phyloP scores from a whole-genome alignment of 176 grass and related monocot species.

The Musa schizocarpa region DNA sequence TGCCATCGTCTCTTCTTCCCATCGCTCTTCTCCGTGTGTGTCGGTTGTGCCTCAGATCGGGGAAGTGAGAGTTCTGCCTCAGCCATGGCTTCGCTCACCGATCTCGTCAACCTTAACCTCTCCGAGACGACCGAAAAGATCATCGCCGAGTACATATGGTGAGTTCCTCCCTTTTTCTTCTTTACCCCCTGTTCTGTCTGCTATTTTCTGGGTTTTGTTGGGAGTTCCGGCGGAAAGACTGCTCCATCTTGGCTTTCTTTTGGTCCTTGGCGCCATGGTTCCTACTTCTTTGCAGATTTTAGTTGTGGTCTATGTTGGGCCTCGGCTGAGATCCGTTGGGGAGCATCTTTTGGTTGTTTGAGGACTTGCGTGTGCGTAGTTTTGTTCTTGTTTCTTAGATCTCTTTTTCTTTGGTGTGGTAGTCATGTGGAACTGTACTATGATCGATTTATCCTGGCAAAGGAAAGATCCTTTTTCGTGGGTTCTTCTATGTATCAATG shows the following conservation, averaged over 20 bases:
- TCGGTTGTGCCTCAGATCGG: background rate
- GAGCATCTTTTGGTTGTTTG: background rate
- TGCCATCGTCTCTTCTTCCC: background rate
- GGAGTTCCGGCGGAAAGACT: background rate
- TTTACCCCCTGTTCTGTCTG: background rate
- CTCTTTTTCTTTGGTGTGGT: background rate
- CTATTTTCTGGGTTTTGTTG: background rate
- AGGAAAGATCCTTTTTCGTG: no score
- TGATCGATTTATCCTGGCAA: no score
- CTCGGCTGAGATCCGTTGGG: background rate
- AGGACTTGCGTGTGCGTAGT: no score
- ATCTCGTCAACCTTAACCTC: conserved; percentile 85
- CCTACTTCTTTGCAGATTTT: background rate
- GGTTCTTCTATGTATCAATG: no score
- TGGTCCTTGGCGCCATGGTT: background rate
- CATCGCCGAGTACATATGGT: conserved; percentile 99
- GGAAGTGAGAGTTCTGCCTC: background rate
- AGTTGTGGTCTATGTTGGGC: background rate
- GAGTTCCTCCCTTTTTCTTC: conserved; percentile 3
- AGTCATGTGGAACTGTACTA: no score
- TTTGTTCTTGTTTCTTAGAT: background rate
- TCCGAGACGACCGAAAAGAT: conserved; percentile 72
- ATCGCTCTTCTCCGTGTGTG: background rate
- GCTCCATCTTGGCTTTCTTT: conserved; percentile 2
- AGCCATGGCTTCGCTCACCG: conserved; percentile 78